These are phyloP conservation scores for Chaetomium tenue DNA, from an alignment of 495 filamentous ascomycete genomes.

Conservation along the genomic window DNA sequence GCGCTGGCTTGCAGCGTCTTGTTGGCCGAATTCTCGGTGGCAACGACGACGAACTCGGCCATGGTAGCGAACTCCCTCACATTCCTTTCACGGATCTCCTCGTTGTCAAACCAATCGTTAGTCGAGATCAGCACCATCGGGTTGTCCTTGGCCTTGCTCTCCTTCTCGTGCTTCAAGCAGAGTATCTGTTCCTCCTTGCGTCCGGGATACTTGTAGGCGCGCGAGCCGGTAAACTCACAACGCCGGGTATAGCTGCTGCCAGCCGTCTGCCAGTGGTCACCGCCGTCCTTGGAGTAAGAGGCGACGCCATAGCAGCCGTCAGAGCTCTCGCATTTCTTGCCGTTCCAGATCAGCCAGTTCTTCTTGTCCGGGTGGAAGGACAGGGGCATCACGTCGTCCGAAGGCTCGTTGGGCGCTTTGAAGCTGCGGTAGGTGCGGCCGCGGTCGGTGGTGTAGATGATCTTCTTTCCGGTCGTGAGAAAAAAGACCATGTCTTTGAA, in stretches of 20 bases:
- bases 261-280: conserved; percentile 68
- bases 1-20: conserved; percentile 71
- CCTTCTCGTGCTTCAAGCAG: conserved; percentile 71
- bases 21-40: conserved; percentile 62
- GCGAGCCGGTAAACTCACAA: conserved; percentile 76
- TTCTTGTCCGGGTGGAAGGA: conserved; percentile 76
- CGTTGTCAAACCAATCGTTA: conserved; percentile 68
- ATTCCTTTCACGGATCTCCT: conserved; percentile 57
- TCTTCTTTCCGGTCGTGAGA: conserved; percentile 63
- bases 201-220: conserved; percentile 61
- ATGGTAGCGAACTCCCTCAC: conserved; percentile 87
- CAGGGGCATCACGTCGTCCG: conserved; percentile 44
- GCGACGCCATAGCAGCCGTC: conserved; percentile 67
- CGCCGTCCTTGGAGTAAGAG: conserved; percentile 69
- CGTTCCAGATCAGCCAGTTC: conserved; percentile 91
- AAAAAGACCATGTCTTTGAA: conserved; percentile 83
- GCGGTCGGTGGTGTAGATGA: conserved; percentile 76
- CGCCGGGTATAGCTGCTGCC: conserved; percentile 65
- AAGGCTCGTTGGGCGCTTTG: conserved; percentile 49
- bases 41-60: conserved; percentile 92
- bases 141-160: conserved; percentile 60
- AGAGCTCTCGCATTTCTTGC: conserved; percentile 54
- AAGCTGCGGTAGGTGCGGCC: conserved; percentile 67
- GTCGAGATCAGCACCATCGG: conserved; percentile 69
- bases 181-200: conserved; percentile 67